Conservation (phyloP, 306 rosid genomes). For the Dicorynia guianensis region DNA sequence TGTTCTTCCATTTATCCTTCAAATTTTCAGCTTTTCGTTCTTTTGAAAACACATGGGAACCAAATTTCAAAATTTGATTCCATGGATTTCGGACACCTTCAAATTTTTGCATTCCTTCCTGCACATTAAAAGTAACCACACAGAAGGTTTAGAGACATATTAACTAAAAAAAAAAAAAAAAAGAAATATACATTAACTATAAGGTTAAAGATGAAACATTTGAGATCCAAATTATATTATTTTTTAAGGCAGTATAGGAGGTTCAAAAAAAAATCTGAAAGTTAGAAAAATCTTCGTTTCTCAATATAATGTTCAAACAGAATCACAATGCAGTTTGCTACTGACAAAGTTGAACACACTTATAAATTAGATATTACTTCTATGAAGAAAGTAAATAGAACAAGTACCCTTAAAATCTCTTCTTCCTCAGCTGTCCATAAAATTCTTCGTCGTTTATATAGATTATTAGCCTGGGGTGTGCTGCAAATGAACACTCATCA, state of each 20-base stretch:
- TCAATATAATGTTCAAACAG: conserved; percentile 5
- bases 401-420: conserved; percentile 56
- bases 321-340: conserved; percentile 19
- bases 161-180: background rate
- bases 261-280: conserved; percentile 4
- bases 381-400: conserved; percentile 23
- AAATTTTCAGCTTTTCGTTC: conserved; percentile 58
- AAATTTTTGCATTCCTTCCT: conserved; percentile 68
- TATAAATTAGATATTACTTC: background rate
- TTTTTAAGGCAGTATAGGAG: conserved; percentile 21
- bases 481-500: conserved; percentile 53
- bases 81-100: conserved; percentile 51
- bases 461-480: conserved; percentile 39
- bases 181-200: background rate
- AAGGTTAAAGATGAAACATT: conserved; percentile 20
- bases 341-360: background rate
- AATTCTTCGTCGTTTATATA: conserved; percentile 48
- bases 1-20: conserved; percentile 74
- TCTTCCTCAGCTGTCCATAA: conserved; percentile 74
- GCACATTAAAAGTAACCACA: conserved; percentile 36
- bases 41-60: conserved; percentile 53
- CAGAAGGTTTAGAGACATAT: background rate
- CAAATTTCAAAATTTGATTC: conserved; percentile 65
- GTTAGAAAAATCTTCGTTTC: conserved; percentile 1
- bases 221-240: conserved; percentile 17